Evolutionary conservation across 192 early-diverging fungal species (phyloP), one percentile per base, ranked within the genome.

Genomic region (Backusella parvicylindrica): DNA sequence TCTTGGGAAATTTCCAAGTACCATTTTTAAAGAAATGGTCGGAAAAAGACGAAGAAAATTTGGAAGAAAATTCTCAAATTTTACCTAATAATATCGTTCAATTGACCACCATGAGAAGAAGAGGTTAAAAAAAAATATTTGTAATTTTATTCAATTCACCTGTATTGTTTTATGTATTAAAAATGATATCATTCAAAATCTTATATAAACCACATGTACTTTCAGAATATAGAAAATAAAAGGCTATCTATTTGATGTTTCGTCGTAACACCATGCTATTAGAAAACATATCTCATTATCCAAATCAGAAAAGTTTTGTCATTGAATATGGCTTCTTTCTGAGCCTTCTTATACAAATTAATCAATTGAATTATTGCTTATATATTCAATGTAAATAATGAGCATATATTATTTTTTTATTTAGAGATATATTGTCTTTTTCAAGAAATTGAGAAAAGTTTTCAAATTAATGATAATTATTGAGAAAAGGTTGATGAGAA

Each of bases 1-100:
- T 92, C 71, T 75, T 86, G 41, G 91, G 91, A 2, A 79, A 84
- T 1, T 81, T 89, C 40, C 73, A 89, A 75, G 87, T 91, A 35
- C 30, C 78, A 6, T 71, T 81, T 76, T 69, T 92, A 38, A 82
- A 79, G 75, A 84, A 80, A 60, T 90, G 87, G 89, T 79, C 88
- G 12, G 70, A 73, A 30, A 68, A 79, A 11, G 84, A 63, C 26
- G 72, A 73, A 12, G 49, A 72, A 30, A 26, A 63, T 15, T 21
- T 12, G 23, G 56, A 71, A 68, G 66, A 68, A 38, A 21, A 36
- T 3, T 21, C 32, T 37, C 18, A 68, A 21, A 36, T 68, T 3
- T 38, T 68, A 38, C 66, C 66, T 38, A 68, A 68, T 68, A 38
- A 23, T 21, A n/a, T 12, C 35, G 66, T 68, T n/a, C 33, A 68